Percentiles rank a stretch among this genome's conserved stretches.
Evolutionary conservation across 495 filamentous ascomycete species (phyloP).

Genomic region (Rostrohypoxylon terebratum): DNA sequence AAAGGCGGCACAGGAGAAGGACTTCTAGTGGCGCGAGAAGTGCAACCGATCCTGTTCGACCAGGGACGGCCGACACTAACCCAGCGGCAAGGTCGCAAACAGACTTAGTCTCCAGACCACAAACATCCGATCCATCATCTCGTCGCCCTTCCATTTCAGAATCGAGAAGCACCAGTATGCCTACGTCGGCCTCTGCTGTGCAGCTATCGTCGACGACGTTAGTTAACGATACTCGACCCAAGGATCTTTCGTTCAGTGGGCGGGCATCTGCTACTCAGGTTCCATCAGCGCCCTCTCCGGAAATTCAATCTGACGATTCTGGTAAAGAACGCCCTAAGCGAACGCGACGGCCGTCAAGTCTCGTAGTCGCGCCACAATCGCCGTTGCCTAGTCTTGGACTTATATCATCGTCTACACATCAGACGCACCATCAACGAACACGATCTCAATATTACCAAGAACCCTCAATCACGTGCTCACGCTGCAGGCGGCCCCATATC

Average conservation of each 20-base stretch:
- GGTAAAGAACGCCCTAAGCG: conserved; percentile 33
- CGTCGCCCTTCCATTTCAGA: conserved; percentile 56
- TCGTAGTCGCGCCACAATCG: conserved; percentile 36
- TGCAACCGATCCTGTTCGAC: conserved; percentile 55
- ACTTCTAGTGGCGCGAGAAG: conserved; percentile 57
- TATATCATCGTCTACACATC: conserved; percentile 43
- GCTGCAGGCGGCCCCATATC: conserved; percentile 73
- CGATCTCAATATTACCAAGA: conserved; percentile 68
- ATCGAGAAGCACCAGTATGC: conserved; percentile 53
- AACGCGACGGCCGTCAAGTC: conserved; percentile 41
- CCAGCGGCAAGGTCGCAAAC: conserved; percentile 68
- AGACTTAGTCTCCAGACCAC: conserved; percentile 66
- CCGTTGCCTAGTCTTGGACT: conserved; percentile 50
- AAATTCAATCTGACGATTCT: conserved; percentile 40
- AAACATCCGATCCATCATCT: conserved; percentile 47
- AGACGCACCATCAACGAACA: conserved; percentile 44
- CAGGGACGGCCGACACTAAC: conserved; percentile 54
- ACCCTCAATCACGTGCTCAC: conserved; percentile 76
- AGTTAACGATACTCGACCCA: conserved; percentile 19
- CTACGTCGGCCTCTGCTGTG: conserved; percentile 29
- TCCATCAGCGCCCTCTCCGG: conserved; percentile 38
- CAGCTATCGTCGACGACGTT: conserved; percentile 12
- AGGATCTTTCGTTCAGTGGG: conserved; percentile 48
- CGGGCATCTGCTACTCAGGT: conserved; percentile 44
- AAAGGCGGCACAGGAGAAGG: conserved; percentile 56